A percentile compares a stretch with the other conserved stretches of the same genome.
Conservation (phyloP, 768 basidiomycete genomes). For the Trametes cinnabarina region DNA sequence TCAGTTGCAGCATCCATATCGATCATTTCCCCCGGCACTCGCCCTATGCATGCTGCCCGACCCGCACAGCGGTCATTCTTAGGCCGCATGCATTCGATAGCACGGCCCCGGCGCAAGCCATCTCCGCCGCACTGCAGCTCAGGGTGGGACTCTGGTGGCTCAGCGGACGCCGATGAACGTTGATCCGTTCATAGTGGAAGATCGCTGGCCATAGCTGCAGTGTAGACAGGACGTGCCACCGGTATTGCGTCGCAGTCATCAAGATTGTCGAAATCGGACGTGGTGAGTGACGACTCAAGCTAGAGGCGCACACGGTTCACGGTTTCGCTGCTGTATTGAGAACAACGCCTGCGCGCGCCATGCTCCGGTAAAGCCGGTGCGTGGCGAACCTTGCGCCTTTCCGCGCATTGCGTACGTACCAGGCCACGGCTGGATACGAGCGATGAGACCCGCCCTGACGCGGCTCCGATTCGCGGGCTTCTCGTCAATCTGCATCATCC, state of each 20-base stretch:
- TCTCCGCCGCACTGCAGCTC: background rate
- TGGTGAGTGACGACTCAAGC: background rate
- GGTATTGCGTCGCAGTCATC: background rate
- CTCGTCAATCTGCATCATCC: background rate
- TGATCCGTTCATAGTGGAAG: background rate
- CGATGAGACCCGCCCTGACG: background rate
- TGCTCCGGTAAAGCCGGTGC: background rate
- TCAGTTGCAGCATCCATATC: no score
- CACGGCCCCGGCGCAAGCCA: background rate
- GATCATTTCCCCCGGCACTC: no score
- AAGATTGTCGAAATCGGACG: background rate
- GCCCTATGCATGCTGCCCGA: no score
- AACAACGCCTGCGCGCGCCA: background rate
- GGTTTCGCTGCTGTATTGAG: background rate
- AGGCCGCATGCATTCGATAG: background rate
- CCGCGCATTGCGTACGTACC: background rate
- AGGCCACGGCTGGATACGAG: background rate
- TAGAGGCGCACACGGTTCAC: background rate
- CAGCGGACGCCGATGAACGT: background rate
- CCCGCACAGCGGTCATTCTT: no score
- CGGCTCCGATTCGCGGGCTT: background rate
- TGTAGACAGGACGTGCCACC: no score
- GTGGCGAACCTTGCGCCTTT: background rate
- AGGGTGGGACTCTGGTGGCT: background rate
- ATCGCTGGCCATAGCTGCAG: background rate